Base-by-base conservation (phyloP, 2,329 filamentous ascomycete genomes). In the Fusarium buharicum region DNA sequence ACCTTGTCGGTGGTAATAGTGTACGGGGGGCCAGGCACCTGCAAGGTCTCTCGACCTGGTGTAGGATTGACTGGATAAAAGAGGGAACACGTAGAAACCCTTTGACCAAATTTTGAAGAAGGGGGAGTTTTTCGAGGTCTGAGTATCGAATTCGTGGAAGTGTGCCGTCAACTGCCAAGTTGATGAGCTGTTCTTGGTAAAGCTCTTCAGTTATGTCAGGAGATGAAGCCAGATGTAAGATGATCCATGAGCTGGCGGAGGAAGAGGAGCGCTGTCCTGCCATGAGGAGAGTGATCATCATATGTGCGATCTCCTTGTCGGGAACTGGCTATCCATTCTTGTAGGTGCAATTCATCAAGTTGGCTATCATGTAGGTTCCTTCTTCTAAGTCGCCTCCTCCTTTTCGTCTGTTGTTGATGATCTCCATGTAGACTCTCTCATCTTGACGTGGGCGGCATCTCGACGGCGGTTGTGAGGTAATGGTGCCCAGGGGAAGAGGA, bases 241-340 rank as follows among this genome's bases (percentile, higher is more conserved):
- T 78, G 64, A 92, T 91, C 90, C 90, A 94, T 9, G 88, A 83
- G 66, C 87, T 87, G n/a, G 89, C 90, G 1, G 90, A 88, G 6
- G 90, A 89, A 0, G 90, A 93, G 2, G 89, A 90, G 78, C 94
- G 91, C 72, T 95, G 91, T 46, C 91, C 91, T 11, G 88, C 91
- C 90, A 95, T 93, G 47, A 94, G 83, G 14, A 94, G 82, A 0
- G 90, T 90, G 70, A 94, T 94, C 91, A 94, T 93, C 82, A 94
- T 91, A 75, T 92, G 88, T 0, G 90, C 90, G 47, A 94, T 86
- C 72, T 94, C 90, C 66, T 87, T 83, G 73, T 94, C 90, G 0
- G 90, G 87, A 1, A 93, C 77, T 0, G 81, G 77, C 11, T 79
- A 82, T 41, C 91, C 90, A 67, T 91, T 82, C 77, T 93, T 93